Base-by-base conservation (phyloP, 768 basidiomycete species). In the Lactifluus hygrophoroides region DNA sequence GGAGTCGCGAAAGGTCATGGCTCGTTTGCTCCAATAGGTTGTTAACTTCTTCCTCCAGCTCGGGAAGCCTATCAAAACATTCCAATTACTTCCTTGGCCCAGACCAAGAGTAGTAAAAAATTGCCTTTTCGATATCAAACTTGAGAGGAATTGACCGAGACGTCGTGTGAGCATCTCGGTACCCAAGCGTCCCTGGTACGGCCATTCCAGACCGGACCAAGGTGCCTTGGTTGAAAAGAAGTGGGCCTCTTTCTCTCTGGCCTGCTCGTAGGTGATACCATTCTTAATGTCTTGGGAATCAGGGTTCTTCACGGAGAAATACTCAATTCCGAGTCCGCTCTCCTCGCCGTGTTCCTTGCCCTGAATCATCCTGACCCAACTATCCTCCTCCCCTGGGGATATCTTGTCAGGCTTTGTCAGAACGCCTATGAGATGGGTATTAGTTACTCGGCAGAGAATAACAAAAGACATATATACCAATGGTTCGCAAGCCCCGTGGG, bases 401-500 rank as follows among this genome's bases (percentile, higher is more conserved):
- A 65, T 56, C 10, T 57, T 32, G 32, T 64, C 61, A 17, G 55
- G 58, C 49, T 56, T 57, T n/a, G 56, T 45, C 5, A 61, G 56
- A 9, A 57, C 59, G 32, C 61, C 55, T 63, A 35, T 32, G 19
- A 11, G 5, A 17, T 25, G 0, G 3, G 13, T n/a, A 37, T 58
- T 14, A 57, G 25, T 14, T 21, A 14, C 2, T 5, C 14, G 28
- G 35, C 2, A 48, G 16, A 5, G 21, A 9, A n/a, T 14, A n/a
- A n/a, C 16, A 43, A 19, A 44, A 38, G 6, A 16, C 27, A 21
- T 45, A 8, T 76, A 10, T 60, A 86, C 88, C 87, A 16, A 90
- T 84, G 0, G 87, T 90, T 3, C 86, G 76, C 50, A 75, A 76
- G 0, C 88, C 86, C 0, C 79, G 70, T 0, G 82, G 80, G 60